Conservation (phyloP, 1,284 basidiomycete genomes). For the Cerrena zonata region DNA sequence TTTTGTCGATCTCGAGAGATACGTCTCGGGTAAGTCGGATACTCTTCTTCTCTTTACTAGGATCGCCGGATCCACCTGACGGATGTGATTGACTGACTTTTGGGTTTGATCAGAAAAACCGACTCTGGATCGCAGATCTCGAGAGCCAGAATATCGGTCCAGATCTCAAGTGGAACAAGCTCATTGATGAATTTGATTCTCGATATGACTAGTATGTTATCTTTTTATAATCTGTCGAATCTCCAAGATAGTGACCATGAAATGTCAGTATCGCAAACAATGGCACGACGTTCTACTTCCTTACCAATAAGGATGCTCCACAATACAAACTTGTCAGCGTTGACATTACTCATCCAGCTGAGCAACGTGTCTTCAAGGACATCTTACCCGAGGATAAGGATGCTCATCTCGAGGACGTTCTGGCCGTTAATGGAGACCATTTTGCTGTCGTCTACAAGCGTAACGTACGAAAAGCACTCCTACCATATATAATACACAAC, state of each 20-base stretch:
- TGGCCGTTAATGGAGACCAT: slow-evolving; percentile 51
- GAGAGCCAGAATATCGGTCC: slow-evolving; percentile 51
- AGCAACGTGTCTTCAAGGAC: slow-evolving; percentile 45
- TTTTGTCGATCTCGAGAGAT: slow-evolving; percentile 54
- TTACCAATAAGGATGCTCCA: slow-evolving; percentile 63
- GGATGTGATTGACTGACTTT: no score
- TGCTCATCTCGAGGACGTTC: slow-evolving; percentile 51
- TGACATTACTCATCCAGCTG: slow-evolving; percentile 48
- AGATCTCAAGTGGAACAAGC: slow-evolving; percentile 65
- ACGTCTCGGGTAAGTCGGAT: slow-evolving; percentile 49
- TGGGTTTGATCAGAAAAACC: slow-evolving; percentile 57
- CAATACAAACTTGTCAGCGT: slow-evolving; percentile 64
- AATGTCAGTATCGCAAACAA: slow-evolving; percentile 59
- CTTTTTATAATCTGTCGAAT: slow-evolving; percentile 2
- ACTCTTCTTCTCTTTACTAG: background rate
- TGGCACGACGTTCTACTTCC: slow-evolving; percentile 58
- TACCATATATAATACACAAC: background rate
- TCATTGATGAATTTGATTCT: slow-evolving; percentile 60
- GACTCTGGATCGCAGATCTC: slow-evolving; percentile 71
- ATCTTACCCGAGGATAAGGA: slow-evolving; percentile 70
- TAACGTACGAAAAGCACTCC: slow-evolving; percentile 43
- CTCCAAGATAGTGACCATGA: background rate
- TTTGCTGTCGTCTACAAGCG: slow-evolving; percentile 68
- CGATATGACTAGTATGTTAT: slow-evolving; percentile 54
- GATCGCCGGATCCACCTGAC: background rate